Percentiles rank a stretch among this genome's conserved stretches.
These are phyloP conservation scores for Begonia fuchsioides DNA, from an alignment of 306 rosid genomes.

Conservation along the genomic window DNA sequence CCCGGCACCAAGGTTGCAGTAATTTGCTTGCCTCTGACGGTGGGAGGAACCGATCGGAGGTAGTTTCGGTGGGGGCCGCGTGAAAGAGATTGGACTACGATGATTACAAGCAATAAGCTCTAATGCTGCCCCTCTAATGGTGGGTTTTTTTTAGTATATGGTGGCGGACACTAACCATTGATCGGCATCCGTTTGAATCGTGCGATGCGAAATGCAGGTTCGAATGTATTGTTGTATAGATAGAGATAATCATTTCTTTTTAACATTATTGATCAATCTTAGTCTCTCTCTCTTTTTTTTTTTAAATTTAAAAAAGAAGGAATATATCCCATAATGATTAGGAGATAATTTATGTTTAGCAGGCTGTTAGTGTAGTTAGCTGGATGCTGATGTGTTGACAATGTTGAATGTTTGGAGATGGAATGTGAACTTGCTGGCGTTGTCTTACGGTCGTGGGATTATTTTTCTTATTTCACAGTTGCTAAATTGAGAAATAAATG, in stretches of 20 bases:
- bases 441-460: no score
- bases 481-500: no score
- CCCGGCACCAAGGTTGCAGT: conserved; percentile 5
- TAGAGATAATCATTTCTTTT: conserved; percentile 12
- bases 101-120: conserved; percentile 2
- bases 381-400: no score
- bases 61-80: conserved; percentile 1
- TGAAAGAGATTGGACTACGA: neutral
- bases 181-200: conserved; percentile 8
- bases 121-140: conserved; percentile 3
- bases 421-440: no score
- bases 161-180: conserved; percentile 10
- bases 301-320: no score
- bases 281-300: neutral
- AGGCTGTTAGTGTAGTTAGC: neutral
- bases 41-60: conserved; percentile 1
- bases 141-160: conserved; percentile 3
- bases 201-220: conserved; percentile 3
- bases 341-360: neutral
- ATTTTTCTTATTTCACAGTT: no score
- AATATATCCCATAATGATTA: conserved; percentile 3
- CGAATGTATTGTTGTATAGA: conserved; percentile 14
- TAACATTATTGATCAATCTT: conserved; percentile 5
- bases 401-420: no score
- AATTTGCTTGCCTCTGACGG: conserved; percentile 7